Evolutionary conservation across 78 protist genomes (phyloP), one percentile per base, ranked within the genome.

Genomic region (Dictyostelium brefeldianum): DNA sequence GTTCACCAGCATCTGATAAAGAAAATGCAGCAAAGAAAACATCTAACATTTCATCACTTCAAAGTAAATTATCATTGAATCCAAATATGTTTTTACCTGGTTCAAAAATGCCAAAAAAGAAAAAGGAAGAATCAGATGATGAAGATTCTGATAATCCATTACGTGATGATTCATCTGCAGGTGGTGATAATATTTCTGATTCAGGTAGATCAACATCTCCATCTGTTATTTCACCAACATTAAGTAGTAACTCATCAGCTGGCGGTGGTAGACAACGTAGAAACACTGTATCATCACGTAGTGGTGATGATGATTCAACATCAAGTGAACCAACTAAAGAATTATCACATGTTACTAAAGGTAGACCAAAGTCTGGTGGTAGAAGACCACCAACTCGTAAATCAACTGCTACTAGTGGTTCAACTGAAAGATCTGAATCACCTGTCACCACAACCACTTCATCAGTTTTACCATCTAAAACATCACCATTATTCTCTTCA

Each of bases 61-160:
- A 78, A 50, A 74, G 83, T 53, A 73, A 69, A 56, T 70, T 91
- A 43, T 41, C 95, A 6, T 74, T 91, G 36, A 85, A 91, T 47
- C 84, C 95, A 47, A 78, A 85, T 25, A 91, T 54, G 90, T 81
- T 91, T 85, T 56, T 81, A 27, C 92, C 92, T 65, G 95, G 95
- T 10, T 82, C 83, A 5, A 71, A 62, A 31, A 56, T 50, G 56
- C 93, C 93, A 77, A 57, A 25, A 11, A 87, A 77, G 65, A 87
- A 87, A 69, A 87, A 87, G 22, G 50, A 29, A 46, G 92, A 84
- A 56, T 31, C 82, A 3, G 93, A 87, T 12, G 41, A 56, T 10
- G 93, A 87, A n/a, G 59, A 56, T 10, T 2, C 15, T 8, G 53
- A 29, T 25, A 27, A 78, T 17, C 64, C 81, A 43, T n/a, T 43